Evolutionary conservation across 2,329 filamentous ascomycete species (phyloP), one percentile per base, ranked within the genome.

Genomic region (Gliomastix tumulicola): DNA sequence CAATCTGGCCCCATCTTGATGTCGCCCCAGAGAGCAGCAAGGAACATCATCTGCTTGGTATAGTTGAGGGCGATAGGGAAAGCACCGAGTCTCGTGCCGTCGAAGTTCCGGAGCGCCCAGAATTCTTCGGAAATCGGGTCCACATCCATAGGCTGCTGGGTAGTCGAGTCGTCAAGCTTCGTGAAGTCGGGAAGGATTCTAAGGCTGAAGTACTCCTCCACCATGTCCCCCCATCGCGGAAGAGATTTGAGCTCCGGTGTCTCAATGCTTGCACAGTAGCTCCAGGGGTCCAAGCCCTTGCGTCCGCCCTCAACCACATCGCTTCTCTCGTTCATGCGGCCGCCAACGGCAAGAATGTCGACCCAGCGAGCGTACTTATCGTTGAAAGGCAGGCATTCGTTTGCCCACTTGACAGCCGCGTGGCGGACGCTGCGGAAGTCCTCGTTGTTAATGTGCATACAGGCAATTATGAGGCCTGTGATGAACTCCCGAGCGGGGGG

Each of bases 241-340:
- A n/a, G n/a, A n/a, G n/a, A n/a, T n/a, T n/a, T n/a, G n/a, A n/a
- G n/a, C 41, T 70, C 61, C 3, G 69, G 76, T 3, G 17, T 28
- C 25, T 28, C 4, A 13, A 73, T 35, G 40, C 54, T 30, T 17
- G 62, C 62, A 36, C 60, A 62, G 41, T 68, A 65, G 0, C 65
- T 71, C 70, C 71, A 74, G 11, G 76, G 76, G 49, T 95, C 88
- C 5, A 96, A 69, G 1, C 92, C 92, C 56, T 88, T 89, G 42
- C 79, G 81, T 3, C 88, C 92, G 62, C 97, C 90, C 54, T 98
- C 92, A 2, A 86, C 62, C 4, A 97, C 80, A 53, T 97, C 90
- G 41, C 81, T 83, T 32, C 84, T 76, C 53, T 89, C 84, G 35
- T 78, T 74, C 4, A 65, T 59, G 4, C 71, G 71, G 11, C 80